Evolutionary conservation across 768 basidiomycete genomes (phyloP).

Genomic region (Podaxis sp.): DNA sequence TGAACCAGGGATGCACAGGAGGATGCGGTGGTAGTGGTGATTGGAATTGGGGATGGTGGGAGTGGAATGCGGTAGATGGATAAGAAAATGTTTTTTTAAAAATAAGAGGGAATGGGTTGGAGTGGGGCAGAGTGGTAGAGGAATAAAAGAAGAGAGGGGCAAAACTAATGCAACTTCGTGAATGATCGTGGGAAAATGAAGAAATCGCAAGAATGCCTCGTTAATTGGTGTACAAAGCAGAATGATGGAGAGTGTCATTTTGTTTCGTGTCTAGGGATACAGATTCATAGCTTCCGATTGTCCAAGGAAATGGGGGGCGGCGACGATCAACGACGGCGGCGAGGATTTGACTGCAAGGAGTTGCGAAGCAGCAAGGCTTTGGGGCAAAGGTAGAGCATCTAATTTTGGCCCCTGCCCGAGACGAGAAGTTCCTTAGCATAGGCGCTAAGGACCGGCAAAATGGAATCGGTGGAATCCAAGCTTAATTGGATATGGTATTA

Average conservation of each 20-base stretch:
- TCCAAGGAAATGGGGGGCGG: not conserved
- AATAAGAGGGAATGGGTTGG: not conserved
- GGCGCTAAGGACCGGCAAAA: not conserved
- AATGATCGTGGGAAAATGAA: not conserved
- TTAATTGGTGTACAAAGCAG: constrained; percentile 10
- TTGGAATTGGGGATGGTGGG: not conserved
- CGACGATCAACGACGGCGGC: not conserved
- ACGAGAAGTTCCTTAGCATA: constrained; percentile 1
- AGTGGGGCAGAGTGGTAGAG: not conserved
- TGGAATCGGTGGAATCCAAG: constrained; percentile 2
- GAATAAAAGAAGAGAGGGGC: not conserved
- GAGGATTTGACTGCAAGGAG: not conserved
- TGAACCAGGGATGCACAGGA: constrained; percentile 8
- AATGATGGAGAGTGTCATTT: constrained; percentile 10
- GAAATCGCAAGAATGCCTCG: constrained; percentile 6
- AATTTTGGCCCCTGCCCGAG: not conserved
- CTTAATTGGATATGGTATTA: constrained; percentile 6
- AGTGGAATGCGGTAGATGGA: constrained; percentile 1
- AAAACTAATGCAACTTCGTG: constrained; percentile 1
- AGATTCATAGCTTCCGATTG: constrained; percentile 6
- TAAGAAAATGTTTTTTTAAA: not conserved
- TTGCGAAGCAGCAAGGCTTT: not conserved
- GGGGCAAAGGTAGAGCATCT: not conserved
- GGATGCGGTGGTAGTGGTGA: not conserved
- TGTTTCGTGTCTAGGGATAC: constrained; percentile 13